Conservation (phyloP, 2,329 filamentous ascomycete genomes). For the Beauveria australis region DNA sequence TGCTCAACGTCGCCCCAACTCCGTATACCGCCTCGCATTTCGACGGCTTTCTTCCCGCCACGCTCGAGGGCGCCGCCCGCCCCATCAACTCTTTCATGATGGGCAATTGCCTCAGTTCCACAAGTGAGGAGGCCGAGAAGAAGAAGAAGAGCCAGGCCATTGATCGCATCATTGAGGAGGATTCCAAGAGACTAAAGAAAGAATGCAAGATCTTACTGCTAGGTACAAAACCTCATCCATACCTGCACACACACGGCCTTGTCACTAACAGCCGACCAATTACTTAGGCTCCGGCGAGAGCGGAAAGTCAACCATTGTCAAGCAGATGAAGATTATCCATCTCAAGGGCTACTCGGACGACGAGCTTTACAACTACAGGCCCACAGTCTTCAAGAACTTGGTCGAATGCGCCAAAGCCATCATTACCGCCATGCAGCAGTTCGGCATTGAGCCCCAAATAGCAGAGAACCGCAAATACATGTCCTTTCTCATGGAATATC, state of each 20-base stretch:
- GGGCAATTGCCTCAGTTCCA: conserved; percentile 89
- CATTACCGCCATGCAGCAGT: conserved; percentile 85
- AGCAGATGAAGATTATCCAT: conserved; percentile 99
- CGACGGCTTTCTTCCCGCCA: not conserved
- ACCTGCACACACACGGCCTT: not conserved
- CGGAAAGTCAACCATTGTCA: conserved; percentile 98
- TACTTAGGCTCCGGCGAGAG: conserved; percentile 85
- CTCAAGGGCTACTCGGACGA: conserved; percentile 95
- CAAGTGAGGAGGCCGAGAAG: conserved; percentile 78
- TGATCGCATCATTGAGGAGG: conserved; percentile 87
- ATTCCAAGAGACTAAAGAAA: conserved; percentile 81
- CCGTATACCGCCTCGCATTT: not conserved
- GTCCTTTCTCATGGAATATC: conserved; percentile 77
- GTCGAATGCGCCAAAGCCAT: conserved; percentile 94
- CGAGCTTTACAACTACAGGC: conserved; percentile 85
- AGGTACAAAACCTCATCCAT: conserved; percentile 49
- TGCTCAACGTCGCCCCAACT: not conserved
- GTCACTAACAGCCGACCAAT: conserved; percentile 14
- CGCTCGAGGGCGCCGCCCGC: not conserved
- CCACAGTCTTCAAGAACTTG: conserved; percentile 97
- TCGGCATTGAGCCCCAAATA: conserved; percentile 70
- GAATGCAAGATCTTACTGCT: conserved; percentile 98
- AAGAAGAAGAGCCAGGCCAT: conserved; percentile 97
- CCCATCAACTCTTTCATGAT: conserved; percentile 44
- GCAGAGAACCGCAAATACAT: conserved; percentile 65